phyloP scores from a whole-genome alignment of 108 stramenopile genomes.

The Aurantiochytrium sp. region DNA sequence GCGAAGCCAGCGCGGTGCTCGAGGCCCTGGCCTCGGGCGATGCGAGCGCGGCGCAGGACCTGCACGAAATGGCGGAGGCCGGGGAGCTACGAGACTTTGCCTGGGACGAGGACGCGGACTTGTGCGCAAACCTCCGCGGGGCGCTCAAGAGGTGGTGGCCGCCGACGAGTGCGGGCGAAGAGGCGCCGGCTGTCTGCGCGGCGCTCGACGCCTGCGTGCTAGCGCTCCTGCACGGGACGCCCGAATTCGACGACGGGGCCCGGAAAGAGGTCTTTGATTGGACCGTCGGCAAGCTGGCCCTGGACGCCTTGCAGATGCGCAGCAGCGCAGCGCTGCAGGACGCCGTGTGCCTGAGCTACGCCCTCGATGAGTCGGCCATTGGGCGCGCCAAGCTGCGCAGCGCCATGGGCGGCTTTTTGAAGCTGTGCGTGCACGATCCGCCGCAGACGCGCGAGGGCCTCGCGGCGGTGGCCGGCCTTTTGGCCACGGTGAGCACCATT shows the following conservation, averaged over 20 bases:
- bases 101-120: not conserved
- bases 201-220: not conserved
- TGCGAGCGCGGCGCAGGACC: too few relatives aligned
- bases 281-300: not conserved
- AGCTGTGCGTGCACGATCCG: not conserved
- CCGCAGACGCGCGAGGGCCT: not conserved
- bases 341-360: not conserved
- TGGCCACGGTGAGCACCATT: not conserved
- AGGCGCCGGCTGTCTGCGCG: not conserved
- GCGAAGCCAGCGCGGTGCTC: not conserved
- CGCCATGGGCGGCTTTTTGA: not conserved
- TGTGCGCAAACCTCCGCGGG: not conserved
- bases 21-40: not conserved
- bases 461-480: not conserved
- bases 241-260: not conserved
- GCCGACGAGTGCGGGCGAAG: not conserved
- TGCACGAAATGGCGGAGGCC: not conserved
- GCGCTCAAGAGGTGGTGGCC: not conserved
- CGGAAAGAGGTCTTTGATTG: not conserved
- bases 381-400: not conserved
- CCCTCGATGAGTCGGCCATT: not conserved
- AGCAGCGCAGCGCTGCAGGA: not conserved
- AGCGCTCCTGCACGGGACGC: not conserved
- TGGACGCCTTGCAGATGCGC: not conserved
- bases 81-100: not conserved